These are phyloP conservation scores for Brassica nigra DNA, from an alignment of 345 rosid genomes.

Conservation along the genomic window DNA sequence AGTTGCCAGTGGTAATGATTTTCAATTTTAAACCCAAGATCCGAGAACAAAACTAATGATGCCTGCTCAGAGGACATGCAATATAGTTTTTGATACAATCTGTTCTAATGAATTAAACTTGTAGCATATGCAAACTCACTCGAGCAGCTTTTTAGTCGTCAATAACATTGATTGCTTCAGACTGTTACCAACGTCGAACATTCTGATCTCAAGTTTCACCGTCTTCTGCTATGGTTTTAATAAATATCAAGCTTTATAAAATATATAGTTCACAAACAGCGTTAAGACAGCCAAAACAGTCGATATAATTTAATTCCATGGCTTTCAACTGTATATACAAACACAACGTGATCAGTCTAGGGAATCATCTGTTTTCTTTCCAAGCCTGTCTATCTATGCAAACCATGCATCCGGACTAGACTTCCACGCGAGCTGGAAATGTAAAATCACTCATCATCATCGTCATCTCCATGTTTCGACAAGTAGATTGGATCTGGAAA, in stretches of 20 bases:
- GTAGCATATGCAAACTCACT: too few relatives aligned
- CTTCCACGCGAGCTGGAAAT: neutral
- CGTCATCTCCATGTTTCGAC: constrained; percentile 14
- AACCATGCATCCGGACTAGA: neutral
- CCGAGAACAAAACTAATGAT: too few relatives aligned
- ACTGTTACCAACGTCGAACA: too few relatives aligned
- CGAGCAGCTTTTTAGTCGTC: too few relatives aligned
- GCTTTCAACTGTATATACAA: constrained; percentile 27
- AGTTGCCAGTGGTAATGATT: too few relatives aligned
- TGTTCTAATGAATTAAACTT: too few relatives aligned
- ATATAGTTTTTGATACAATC: too few relatives aligned
- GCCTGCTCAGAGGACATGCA: too few relatives aligned
- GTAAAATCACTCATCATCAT: constrained; percentile 28
- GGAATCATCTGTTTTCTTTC: neutral
- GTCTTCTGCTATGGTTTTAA: neutral
- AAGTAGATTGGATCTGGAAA: constrained; percentile 33
- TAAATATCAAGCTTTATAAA: neutral
- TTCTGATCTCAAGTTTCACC: too few relatives aligned
- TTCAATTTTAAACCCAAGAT: too few relatives aligned
- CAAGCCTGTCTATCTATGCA: neutral
- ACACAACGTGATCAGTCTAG: constrained; percentile 12
- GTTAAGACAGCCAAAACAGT: constrained; percentile 21
- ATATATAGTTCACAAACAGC: constrained; percentile 3
- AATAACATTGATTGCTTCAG: too few relatives aligned
- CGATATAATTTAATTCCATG: constrained; percentile 1